Percentiles rank a stretch among this genome's conserved stretches.
Conservation (phyloP, 2,329 filamentous ascomycete genomes). For the Ramularia collo-cygni region DNA sequence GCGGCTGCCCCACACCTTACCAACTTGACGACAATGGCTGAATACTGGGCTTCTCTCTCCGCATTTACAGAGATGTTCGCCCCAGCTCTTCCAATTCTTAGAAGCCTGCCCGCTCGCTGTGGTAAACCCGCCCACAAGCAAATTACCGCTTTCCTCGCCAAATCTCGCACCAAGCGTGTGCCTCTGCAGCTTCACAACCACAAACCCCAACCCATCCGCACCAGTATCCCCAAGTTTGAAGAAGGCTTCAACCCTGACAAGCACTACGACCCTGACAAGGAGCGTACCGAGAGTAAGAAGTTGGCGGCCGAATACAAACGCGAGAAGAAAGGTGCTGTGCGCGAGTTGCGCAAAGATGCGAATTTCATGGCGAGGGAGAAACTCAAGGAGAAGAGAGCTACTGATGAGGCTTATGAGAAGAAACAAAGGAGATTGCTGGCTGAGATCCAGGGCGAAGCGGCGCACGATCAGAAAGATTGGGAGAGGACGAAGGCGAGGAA, state of each 20-base stretch:
- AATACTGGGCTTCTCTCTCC: slow-evolving; percentile 65
- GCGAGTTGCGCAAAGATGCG: slow-evolving; percentile 90
- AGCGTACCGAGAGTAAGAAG: slow-evolving; percentile 77
- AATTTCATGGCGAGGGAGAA: slow-evolving; percentile 89
- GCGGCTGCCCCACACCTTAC: slow-evolving; percentile 49
- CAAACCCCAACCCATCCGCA: slow-evolving; percentile 78
- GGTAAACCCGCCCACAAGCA: slow-evolving; percentile 50
- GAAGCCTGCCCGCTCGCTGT: slow-evolving; percentile 15
- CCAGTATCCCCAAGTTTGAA: slow-evolving; percentile 88
- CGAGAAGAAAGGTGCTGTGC: slow-evolving; percentile 88
- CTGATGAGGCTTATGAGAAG: slow-evolving; percentile 88
- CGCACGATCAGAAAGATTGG: slow-evolving; percentile 1
- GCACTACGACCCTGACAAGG: slow-evolving; percentile 93
- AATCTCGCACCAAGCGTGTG: slow-evolving; percentile 61
- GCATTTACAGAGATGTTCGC: slow-evolving; percentile 74
- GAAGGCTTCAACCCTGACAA: slow-evolving; percentile 89
- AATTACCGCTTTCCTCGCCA: slow-evolving; percentile 53
- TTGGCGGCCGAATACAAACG: slow-evolving; percentile 87
- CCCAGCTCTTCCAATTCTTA: slow-evolving; percentile 41
- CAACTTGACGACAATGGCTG: slow-evolving; percentile 61
- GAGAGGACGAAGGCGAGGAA: slow-evolving; percentile 6
- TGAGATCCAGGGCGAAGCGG: slow-evolving; percentile 63
- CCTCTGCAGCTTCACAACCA: slow-evolving; percentile 87
- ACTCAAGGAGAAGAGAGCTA: slow-evolving; percentile 84
- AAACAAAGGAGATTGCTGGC: slow-evolving; percentile 89